A percentile compares a stretch with the other conserved stretches of the same genome.
These are phyloP conservation scores for Selenicereus undatus DNA, from an alignment of 148 eudicot species.

Conservation along the genomic window DNA sequence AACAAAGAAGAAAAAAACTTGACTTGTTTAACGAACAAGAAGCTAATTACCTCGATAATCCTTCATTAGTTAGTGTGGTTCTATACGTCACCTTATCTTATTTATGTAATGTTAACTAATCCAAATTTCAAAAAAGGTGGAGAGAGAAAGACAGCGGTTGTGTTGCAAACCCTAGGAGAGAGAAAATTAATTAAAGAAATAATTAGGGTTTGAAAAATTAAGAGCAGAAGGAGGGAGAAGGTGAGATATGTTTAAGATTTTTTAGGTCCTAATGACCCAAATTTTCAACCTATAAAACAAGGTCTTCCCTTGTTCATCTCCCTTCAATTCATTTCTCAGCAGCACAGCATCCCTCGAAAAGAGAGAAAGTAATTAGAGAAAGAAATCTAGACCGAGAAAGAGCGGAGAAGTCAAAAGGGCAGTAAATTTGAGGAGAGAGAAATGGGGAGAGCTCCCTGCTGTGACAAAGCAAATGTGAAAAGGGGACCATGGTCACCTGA, in stretches of 20 bases:
- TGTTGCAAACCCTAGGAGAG: conserved; percentile 11
- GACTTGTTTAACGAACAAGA: neutral
- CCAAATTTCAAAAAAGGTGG: conserved; percentile 29
- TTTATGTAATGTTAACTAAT: conserved; percentile 36
- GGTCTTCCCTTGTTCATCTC: conserved; percentile 42
- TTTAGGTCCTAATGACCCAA: conserved; percentile 27
- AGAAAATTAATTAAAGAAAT: neutral
- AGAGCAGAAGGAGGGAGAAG: conserved; percentile 17
- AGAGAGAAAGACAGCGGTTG: neutral
- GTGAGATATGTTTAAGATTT: conserved; percentile 24
- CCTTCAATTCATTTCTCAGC: conserved; percentile 20
- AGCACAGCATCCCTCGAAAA: neutral
- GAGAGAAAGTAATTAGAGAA: neutral
- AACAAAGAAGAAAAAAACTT: conserved; percentile 3
- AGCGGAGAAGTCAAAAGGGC: neutral
- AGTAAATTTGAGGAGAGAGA: neutral
- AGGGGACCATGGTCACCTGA: conserved; percentile 81
- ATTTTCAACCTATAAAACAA: conserved; percentile 49
- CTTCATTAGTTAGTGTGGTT: conserved; percentile 24
- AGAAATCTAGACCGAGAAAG: conserved; percentile 6
- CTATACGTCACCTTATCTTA: conserved; percentile 6
- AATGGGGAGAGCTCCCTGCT: conserved; percentile 85
- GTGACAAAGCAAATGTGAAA: conserved; percentile 74
- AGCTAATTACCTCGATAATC: conserved; percentile 8
- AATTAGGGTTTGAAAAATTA: conserved; percentile 8